Conservation (phyloP, 352 stramenopile genomes). For the Globisporangium cystogenes region DNA sequence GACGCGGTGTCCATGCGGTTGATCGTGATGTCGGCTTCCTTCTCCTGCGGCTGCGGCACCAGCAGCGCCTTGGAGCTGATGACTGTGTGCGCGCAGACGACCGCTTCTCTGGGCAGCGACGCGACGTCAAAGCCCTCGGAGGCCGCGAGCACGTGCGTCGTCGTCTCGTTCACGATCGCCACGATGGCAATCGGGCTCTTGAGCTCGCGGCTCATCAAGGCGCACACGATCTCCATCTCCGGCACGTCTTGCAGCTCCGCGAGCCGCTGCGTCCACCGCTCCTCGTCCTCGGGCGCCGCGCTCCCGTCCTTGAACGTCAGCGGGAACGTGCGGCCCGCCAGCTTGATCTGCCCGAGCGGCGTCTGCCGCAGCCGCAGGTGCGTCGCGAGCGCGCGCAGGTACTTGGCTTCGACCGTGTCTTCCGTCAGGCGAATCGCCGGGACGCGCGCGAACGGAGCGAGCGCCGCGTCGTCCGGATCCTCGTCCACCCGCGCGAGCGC, state of each 20-base stretch:
- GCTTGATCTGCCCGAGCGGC: constrained; percentile 2
- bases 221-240: constrained; percentile 53
- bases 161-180: constrained; percentile 34
- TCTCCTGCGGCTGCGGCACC: constrained; percentile 38
- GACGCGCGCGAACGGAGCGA: neutral
- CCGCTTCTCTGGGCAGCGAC: constrained; percentile 31
- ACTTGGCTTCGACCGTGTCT: constrained; percentile 6
- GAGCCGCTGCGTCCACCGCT: constrained; percentile 18
- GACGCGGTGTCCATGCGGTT: constrained; percentile 22
- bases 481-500: neutral
- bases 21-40: constrained; percentile 52
- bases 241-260: constrained; percentile 19
- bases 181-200: constrained; percentile 35
- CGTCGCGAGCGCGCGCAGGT: constrained; percentile 11
- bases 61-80: constrained; percentile 45
- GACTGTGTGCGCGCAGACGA: constrained; percentile 49
- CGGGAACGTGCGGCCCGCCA: constrained; percentile 9
- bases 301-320: neutral
- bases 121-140: constrained; percentile 20
- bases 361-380: constrained; percentile 6
- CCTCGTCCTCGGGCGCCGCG: constrained; percentile 4
- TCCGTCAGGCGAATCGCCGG: constrained; percentile 1
- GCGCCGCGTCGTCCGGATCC: no score
- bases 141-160: constrained; percentile 37
- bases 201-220: constrained; percentile 29